Percentiles rank a stretch among this genome's conserved stretches.
These are phyloP conservation scores for Metschnikowia colocasiae DNA, from an alignment of 805 yeast genomes.

Conservation along the genomic window DNA sequence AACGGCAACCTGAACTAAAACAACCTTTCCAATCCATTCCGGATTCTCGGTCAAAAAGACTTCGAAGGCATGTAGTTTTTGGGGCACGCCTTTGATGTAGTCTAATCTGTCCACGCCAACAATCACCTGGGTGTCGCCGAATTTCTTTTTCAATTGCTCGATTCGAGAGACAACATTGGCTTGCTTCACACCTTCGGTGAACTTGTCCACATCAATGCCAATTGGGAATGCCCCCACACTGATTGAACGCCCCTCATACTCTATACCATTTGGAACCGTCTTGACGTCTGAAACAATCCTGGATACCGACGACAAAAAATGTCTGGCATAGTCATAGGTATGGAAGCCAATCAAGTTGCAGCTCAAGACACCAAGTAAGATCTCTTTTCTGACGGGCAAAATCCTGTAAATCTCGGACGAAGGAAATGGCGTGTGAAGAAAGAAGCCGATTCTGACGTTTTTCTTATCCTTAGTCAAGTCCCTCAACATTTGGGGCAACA, in stretches of 20 bases:
- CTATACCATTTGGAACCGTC: constrained; percentile 88
- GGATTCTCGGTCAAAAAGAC: constrained; percentile 90
- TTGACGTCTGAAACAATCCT: constrained; percentile 69
- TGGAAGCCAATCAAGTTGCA: constrained; percentile 97
- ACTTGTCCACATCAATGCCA: constrained; percentile 94
- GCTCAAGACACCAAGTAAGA: constrained; percentile 83
- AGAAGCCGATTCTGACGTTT: constrained; percentile 82
- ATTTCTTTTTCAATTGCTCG: constrained; percentile 51
- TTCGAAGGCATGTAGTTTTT: constrained; percentile 93
- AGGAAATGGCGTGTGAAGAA: constrained; percentile 97
- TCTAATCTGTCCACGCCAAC: constrained; percentile 97
- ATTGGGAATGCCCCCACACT: constrained; percentile 97
- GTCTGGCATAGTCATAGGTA: constrained; percentile 98
- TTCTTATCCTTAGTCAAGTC: constrained; percentile 46
- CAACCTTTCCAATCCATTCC: constrained; percentile 97
- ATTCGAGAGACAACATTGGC: constrained; percentile 65
- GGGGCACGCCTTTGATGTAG: constrained; percentile 97
- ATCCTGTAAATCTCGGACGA: constrained; percentile 94
- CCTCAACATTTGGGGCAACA: constrained; percentile 84
- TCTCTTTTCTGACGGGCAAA: constrained; percentile 91
- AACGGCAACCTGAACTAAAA: constrained; percentile 93
- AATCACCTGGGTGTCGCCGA: constrained; percentile 78
- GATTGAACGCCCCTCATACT: constrained; percentile 69
- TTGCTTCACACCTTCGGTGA: constrained; percentile 70
- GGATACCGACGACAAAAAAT: constrained; percentile 85